Percentiles rank a stretch among this genome's conserved stretches.
These are phyloP conservation scores for Psilocybe cyanescens DNA, from an alignment of 768 basidiomycete species.

Conservation along the genomic window DNA sequence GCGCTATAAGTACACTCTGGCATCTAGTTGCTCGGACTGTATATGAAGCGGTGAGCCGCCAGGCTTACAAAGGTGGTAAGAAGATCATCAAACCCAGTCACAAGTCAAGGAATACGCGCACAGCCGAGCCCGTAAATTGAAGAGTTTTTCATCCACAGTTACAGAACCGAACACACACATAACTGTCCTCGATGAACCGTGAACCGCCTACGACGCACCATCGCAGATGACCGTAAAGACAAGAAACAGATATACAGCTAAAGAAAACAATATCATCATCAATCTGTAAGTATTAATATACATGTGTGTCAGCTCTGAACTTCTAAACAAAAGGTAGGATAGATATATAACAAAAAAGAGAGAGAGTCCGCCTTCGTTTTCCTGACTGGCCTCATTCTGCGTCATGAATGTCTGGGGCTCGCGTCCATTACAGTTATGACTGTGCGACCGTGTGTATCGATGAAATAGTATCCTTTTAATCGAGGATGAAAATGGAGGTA, in stretches of 20 bases:
- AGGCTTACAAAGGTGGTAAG: too few relatives aligned
- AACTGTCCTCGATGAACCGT: too few relatives aligned
- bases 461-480: neutral
- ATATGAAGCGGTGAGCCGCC: too few relatives aligned
- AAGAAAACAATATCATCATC: neutral
- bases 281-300: slow-evolving; percentile 9
- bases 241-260: neutral
- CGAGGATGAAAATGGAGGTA: neutral
- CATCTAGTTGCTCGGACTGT: too few relatives aligned
- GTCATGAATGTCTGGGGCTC: neutral
- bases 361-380: neutral
- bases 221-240: too few relatives aligned
- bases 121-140: too few relatives aligned
- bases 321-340: slow-evolving; percentile 9
- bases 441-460: neutral
- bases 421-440: neutral
- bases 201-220: too few relatives aligned
- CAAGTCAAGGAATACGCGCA: too few relatives aligned
- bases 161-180: too few relatives aligned
- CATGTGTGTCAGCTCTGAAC: slow-evolving; percentile 7
- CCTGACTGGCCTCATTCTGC: neutral
- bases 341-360: slow-evolving; percentile 12
- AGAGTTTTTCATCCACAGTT: too few relatives aligned
- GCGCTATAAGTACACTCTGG: too few relatives aligned
- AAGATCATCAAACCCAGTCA: too few relatives aligned